phyloP scores from a whole-genome alignment of 1,139 yeast genomes.

The Saccharomyces hybrid region DNA sequence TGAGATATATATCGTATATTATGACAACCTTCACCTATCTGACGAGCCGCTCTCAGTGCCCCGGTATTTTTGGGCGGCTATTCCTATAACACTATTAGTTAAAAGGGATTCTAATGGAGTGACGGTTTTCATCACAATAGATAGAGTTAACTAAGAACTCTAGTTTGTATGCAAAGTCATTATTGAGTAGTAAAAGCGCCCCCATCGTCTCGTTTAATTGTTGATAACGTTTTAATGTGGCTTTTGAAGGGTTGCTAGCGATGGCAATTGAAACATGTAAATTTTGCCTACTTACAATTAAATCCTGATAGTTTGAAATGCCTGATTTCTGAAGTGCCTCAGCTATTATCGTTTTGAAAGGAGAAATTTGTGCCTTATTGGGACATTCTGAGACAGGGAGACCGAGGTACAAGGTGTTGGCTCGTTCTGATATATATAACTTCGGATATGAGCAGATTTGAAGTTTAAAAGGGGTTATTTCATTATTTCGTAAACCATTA shows the following conservation, averaged over 20 bases:
- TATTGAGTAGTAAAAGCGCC: not conserved
- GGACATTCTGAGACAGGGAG: not conserved
- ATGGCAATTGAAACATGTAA: not conserved
- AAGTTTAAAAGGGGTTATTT: not conserved
- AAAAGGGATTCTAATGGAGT: not conserved
- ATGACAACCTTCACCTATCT: not conserved
- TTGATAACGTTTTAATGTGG: not conserved
- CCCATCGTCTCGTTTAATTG: not conserved
- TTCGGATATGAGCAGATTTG: not conserved
- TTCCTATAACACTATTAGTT: not conserved
- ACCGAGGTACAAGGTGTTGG: conserved; percentile 1
- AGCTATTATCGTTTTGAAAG: not conserved
- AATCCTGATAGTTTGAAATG: not conserved
- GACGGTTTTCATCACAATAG: not conserved
- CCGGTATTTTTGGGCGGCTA: not conserved
- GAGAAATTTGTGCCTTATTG: not conserved
- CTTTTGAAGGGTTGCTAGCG: not conserved
- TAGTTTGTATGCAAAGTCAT: not conserved
- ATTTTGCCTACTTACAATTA: not conserved
- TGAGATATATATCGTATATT: not conserved
- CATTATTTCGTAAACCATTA: conserved; percentile 4
- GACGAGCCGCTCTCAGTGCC: not conserved
- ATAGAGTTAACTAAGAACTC: not conserved
- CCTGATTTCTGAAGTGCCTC: not conserved
- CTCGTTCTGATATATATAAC: not conserved